These are phyloP conservation scores for Dillenia suffruticosa DNA, from an alignment of 164 flowering plant species.

Conservation along the genomic window DNA sequence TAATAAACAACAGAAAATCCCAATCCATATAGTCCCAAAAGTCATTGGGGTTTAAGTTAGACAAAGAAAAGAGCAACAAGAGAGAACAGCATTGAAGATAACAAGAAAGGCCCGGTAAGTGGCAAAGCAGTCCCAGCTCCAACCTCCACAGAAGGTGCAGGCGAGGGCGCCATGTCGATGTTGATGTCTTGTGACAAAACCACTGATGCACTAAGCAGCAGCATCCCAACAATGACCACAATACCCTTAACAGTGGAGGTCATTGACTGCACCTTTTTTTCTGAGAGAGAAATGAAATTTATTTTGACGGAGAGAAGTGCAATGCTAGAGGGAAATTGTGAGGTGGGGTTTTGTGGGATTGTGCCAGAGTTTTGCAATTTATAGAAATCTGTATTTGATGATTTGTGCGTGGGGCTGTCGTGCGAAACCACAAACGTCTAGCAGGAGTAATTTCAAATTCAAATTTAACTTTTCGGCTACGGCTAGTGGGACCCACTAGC, in stretches of 20 bases:
- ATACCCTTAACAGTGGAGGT: background rate
- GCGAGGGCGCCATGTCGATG: slow-evolving; percentile 11
- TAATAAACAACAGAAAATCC: background rate
- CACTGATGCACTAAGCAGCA: background rate
- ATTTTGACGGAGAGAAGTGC: too few species aligned
- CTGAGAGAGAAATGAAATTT: background rate
- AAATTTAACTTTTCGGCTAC: background rate
- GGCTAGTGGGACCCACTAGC: slow-evolving; percentile 3
- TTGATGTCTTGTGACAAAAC: slow-evolving; percentile 4
- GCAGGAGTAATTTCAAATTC: too few species aligned
- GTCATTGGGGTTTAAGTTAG: background rate
- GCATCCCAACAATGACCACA: background rate
- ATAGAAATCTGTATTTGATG: background rate
- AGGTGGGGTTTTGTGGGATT: background rate
- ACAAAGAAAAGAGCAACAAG: background rate
- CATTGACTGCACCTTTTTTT: slow-evolving; percentile 4
- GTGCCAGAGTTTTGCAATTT: background rate
- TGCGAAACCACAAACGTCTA: too few species aligned
- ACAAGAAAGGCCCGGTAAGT: slow-evolving; percentile 5
- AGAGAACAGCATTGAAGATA: slow-evolving; percentile 10
- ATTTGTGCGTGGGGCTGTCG: too few species aligned
- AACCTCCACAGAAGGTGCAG: slow-evolving; percentile 9
- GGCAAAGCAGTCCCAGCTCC: slow-evolving; percentile 20
- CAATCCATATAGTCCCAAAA: background rate
- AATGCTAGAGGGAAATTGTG: background rate